Base-by-base conservation (phyloP, 306 rosid species). In the Calophaca sinica region DNA sequence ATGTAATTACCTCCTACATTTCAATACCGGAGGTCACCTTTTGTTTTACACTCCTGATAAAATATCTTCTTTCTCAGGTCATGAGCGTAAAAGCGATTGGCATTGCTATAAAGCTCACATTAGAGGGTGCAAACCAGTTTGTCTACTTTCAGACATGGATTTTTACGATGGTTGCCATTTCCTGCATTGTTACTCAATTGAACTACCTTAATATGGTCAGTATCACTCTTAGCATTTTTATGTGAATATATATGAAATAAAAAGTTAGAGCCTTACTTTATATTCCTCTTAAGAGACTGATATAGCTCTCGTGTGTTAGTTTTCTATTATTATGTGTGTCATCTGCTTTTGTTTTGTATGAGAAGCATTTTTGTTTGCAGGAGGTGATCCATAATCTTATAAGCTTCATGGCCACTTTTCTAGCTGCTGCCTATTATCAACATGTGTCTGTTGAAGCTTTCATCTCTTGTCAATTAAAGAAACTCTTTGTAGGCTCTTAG, bases 41-140 rank as follows among this genome's bases (percentile, higher is more conserved):
- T 42, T 53, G 60, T 62, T 79, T 73, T 55, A 35, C 72, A 5
- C 73, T 38, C 33, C 50, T 72, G 45, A 82, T 68, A 50, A 70
- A 58, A 38, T 68, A 15, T 58, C 13, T 73, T 62, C 26, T 82
- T 60, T 76, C 73, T 70, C 87, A 92, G 97, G 96, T 92, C 78
- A 92, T 92, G 97, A 92, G 97, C 42, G 12, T 92, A 64, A 92
- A 92, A 81, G 97, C 97, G 2, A 81, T 92, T 45, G 97, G 97
- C 72, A 90, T 84, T 81, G 97, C 92, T 55, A 90, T 92, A 72
- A 81, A 86, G 76, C 97, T 92, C 75, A 88, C 97, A 35, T 6
- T 92, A 15, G 97, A 88, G 84, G 97, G 96, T 74, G 79, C 85
- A 46, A 86, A 84, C 78, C 97, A 90, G 86, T 62, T 82, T 64